These are phyloP conservation scores for Thermothelomyces thermophilus DNA, from an alignment of 2,329 filamentous ascomycete genomes.

Conservation along the genomic window DNA sequence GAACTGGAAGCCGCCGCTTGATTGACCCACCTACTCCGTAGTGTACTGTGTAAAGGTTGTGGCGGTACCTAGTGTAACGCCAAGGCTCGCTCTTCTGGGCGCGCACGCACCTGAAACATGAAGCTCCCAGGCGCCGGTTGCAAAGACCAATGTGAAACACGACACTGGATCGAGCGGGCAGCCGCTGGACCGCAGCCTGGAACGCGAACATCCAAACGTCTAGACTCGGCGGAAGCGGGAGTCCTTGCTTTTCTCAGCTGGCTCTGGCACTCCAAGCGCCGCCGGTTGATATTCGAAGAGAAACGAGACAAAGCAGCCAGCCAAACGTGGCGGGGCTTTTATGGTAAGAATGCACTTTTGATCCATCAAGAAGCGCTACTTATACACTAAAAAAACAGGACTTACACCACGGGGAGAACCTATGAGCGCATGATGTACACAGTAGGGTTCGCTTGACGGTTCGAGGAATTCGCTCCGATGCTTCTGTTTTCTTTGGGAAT, in stretches of 20 bases:
- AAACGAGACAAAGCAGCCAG: too few species aligned
- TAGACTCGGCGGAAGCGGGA: background rate
- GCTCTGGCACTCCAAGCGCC: background rate
- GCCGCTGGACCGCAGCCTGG: slow-evolving; percentile 3
- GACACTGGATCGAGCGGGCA: slow-evolving; percentile 8
- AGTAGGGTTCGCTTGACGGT: background rate
- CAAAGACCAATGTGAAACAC: slow-evolving; percentile 14
- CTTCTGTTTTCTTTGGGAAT: slow-evolving; percentile 8
- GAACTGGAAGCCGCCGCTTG: too few species aligned
- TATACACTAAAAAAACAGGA: background rate
- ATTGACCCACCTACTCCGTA: background rate
- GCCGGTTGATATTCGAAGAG: too few species aligned
- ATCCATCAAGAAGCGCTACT: too few species aligned
- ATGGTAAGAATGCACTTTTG: too few species aligned
- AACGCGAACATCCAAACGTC: background rate
- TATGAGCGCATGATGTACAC: too few species aligned
- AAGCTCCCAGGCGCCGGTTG: slow-evolving; percentile 9
- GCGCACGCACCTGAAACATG: slow-evolving; percentile 17
- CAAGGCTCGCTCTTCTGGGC: slow-evolving; percentile 1
- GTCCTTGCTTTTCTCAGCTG: background rate
- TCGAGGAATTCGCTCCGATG: slow-evolving; percentile 7
- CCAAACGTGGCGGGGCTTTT: too few species aligned
- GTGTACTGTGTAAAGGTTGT: too few species aligned
- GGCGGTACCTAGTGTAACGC: too few species aligned
- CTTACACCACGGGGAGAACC: background rate